Percentiles rank a stretch among this genome's conserved stretches.
These are phyloP conservation scores for Pichia californica DNA, from an alignment of 805 yeast genomes.

Conservation along the genomic window DNA sequence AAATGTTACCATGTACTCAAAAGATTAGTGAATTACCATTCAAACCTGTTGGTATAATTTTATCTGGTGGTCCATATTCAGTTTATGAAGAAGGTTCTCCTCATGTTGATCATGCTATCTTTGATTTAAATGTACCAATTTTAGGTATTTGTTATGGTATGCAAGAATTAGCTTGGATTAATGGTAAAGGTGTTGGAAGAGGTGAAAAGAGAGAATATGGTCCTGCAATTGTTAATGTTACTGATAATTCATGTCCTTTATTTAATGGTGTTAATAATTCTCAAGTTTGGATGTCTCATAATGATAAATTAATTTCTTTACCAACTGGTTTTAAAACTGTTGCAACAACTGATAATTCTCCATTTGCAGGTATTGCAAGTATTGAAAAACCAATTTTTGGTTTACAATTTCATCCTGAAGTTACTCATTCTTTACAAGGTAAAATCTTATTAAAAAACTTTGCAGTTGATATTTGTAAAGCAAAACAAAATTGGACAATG, in stretches of 20 bases:
- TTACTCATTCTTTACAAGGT: constrained; percentile 92
- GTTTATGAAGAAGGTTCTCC: constrained; percentile 95
- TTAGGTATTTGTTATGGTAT: constrained; percentile 98
- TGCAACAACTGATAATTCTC: constrained; percentile 91
- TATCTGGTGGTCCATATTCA: constrained; percentile 97
- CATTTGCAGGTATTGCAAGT: constrained; percentile 88
- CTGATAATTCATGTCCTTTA: constrained; percentile 59
- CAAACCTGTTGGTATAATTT: constrained; percentile 94
- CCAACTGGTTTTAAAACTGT: constrained; percentile 86
- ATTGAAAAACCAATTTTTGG: constrained; percentile 73
- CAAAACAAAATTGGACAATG: constrained; percentile 93
- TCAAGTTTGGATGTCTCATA: constrained; percentile 99
- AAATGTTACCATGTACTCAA: constrained; percentile 99
- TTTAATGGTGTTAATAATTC: constrained; percentile 89
- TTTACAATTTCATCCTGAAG: constrained; percentile 99
- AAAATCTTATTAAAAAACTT: constrained; percentile 82
- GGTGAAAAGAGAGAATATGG: constrained; percentile 98
- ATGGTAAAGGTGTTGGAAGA: constrained; percentile 88
- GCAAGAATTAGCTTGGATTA: constrained; percentile 98
- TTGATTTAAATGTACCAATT: constrained; percentile 87
- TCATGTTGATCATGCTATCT: constrained; percentile 92
- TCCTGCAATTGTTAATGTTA: constrained; percentile 86
- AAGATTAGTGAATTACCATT: constrained; percentile 86
- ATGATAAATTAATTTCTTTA: constrained; percentile 86
- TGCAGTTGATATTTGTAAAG: constrained; percentile 86